A percentile compares a stretch with the other conserved stretches of the same genome.
These are phyloP conservation scores for Mariannaea elegans DNA, from an alignment of 2,329 filamentous ascomycete species.

Conservation along the genomic window DNA sequence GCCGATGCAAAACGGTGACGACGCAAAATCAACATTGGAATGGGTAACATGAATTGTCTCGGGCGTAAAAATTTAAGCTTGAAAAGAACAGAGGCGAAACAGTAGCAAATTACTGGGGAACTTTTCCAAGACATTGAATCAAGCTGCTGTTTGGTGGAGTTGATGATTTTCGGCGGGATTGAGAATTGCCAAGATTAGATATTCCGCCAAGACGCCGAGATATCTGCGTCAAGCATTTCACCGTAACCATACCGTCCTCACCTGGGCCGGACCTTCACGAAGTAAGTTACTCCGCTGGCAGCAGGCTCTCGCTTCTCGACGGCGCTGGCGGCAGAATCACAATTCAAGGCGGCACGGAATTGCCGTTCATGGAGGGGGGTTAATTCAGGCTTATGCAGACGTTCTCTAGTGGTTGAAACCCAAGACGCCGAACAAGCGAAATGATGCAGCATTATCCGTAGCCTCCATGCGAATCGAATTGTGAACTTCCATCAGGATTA, in stretches of 20 bases:
- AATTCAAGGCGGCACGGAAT: not conserved
- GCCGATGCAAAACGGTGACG: not conserved
- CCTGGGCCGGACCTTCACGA: not conserved
- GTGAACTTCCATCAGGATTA: no score
- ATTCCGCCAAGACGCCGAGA: conserved; percentile 9
- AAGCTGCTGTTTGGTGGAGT: no score
- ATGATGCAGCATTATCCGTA: not conserved
- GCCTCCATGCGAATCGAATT: no score
- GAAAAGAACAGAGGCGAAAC: not conserved
- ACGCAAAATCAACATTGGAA: not conserved
- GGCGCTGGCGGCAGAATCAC: no score
- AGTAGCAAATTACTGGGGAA: not conserved
- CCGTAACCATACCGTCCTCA: no score
- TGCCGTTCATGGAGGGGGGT: not conserved
- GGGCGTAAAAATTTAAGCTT: conserved; percentile 21
- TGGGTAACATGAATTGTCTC: conserved; percentile 1
- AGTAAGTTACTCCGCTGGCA: no score
- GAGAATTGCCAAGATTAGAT: no score
- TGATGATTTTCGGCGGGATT: no score
- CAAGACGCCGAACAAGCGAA: not conserved
- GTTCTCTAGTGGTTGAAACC: not conserved
- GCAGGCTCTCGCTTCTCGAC: no score
- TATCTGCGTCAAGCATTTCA: conserved; percentile 5
- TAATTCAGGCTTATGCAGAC: not conserved
- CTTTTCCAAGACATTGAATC: not conserved